Conservation (phyloP, 169 alveolate genomes). For the Eimeria acervulina region DNA sequence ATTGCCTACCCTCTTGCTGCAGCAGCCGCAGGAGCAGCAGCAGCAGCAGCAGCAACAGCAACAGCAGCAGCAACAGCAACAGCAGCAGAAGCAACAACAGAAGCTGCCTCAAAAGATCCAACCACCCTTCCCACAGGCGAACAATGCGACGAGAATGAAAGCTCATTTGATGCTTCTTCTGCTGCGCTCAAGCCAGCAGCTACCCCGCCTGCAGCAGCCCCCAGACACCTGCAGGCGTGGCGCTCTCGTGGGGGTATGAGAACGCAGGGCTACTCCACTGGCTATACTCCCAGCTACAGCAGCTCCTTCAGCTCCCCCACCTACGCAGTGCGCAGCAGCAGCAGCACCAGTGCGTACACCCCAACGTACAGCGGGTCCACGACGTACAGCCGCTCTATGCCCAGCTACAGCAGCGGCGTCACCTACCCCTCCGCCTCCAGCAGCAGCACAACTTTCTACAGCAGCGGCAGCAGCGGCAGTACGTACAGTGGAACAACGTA, state of each 20-base stretch:
- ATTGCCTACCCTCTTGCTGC: background rate
- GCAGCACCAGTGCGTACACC: conserved; percentile 24
- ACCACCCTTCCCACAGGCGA: background rate
- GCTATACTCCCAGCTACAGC: conserved; percentile 56
- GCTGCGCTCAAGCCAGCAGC: background rate
- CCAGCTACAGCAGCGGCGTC: conserved; percentile 34
- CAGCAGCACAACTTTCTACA: conserved; percentile 58
- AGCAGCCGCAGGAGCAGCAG: background rate
- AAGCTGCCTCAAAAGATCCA: background rate
- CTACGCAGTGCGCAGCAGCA: background rate
- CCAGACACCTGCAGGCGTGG: conserved; percentile 70
- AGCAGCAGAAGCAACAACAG: background rate
- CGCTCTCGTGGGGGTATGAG: conserved; percentile 43
- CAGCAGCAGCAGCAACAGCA: background rate
- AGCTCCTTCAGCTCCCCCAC: conserved; percentile 41
- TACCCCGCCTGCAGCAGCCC: background rate
- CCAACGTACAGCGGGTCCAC: conserved; percentile 18
- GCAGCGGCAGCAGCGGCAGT: conserved; percentile 54
- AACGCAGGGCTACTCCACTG: conserved; percentile 14
- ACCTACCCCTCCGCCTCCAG: conserved; percentile 52
- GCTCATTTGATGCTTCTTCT: background rate
- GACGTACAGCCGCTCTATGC: conserved; percentile 41
- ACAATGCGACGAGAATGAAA: conserved; percentile 5
- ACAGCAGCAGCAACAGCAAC: background rate
- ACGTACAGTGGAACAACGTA: conserved; percentile 36